Conservation (phyloP, 1,284 basidiomycete species). For the Naganishia sp. region DNA sequence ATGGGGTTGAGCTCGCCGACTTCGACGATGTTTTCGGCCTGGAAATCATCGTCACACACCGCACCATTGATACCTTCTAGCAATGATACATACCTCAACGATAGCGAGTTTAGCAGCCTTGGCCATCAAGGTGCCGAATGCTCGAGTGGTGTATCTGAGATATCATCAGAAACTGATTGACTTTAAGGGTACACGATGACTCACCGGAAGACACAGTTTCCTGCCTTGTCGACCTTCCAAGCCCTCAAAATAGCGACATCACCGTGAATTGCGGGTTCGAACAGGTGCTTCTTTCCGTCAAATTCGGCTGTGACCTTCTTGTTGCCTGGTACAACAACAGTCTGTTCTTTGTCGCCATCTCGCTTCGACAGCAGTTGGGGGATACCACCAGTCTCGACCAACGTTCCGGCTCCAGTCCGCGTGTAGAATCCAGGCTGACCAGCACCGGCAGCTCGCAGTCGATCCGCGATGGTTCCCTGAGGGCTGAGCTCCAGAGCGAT, state of each 20-base stretch:
- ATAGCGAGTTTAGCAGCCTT: constrained; percentile 87
- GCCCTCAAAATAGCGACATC: constrained; percentile 88
- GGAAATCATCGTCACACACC: not conserved
- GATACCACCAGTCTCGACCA: constrained; percentile 70
- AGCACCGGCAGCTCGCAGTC: constrained; percentile 85
- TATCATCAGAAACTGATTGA: not conserved
- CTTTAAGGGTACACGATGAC: constrained; percentile 33
- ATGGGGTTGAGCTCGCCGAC: constrained; percentile 80
- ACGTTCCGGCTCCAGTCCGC: constrained; percentile 85
- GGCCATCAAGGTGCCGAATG: constrained; percentile 84
- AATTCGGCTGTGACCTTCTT: constrained; percentile 79
- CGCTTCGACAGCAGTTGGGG: constrained; percentile 55
- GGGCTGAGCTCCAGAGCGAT: constrained; percentile 85
- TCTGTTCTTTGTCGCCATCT: constrained; percentile 41
- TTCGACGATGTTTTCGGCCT: constrained; percentile 91
- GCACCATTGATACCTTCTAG: not conserved
- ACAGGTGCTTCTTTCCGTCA: constrained; percentile 76
- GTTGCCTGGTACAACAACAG: constrained; percentile 66
- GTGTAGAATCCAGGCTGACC: constrained; percentile 97
- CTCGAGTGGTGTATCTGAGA: constrained; percentile 77
- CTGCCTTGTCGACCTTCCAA: constrained; percentile 92
- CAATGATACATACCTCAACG: constrained; percentile 65
- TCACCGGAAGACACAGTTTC: constrained; percentile 80
- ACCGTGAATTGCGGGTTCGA: constrained; percentile 83
- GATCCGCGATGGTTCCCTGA: constrained; percentile 88